Base-by-base conservation (phyloP, 73 alveolate species). In the Symbiodinium natans region DNA sequence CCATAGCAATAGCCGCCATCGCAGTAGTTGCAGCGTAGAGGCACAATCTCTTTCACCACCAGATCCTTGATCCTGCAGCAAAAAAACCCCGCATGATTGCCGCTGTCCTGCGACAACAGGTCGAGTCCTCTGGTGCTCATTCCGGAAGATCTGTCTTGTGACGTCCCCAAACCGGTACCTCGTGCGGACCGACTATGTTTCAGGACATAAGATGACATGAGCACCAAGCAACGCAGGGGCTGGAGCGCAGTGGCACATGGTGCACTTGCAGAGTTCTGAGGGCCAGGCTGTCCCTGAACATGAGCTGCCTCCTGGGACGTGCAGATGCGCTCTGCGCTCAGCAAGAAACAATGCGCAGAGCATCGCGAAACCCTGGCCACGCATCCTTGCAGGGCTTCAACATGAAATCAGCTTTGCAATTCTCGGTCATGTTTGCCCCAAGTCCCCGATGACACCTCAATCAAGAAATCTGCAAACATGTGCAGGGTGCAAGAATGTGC, bases 71-170 rank as follows among this genome's bases (percentile, higher is more conserved):
- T 90, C 97, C 97, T 90, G 80, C 31, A 23, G 40, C 83, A 88
- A 33, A 9, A 31, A 7, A 33, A 39, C 29, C 36, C 3, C 42
- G 36, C 10, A 17, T n/a, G 29, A 9, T 25, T 34, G 59, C 59
- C 36, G 11, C 89, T 33, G 39, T 3, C 9, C 15, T 8, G 59
- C 31, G 34, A 5, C 56, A 36, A 1, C 59, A 3, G 17, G 17
- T 2, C 7, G 33, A 13, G 75, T 82, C 97, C 88, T 90, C 89
- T 90, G 97, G 39, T 90, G 73, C 88, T 90, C 97, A 29, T 90
- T 90, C 11, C 97, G 73, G 46, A 90, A 90, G 97, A 90, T 90
- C 88, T 90, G 97, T 82, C 71, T 90, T 52, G 97, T 90, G 75
- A 90, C 40, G 39, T 90, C 97, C 5, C 97, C 97, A 42, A 90